These are phyloP conservation scores for Phytophthora pluvialis DNA, from an alignment of 352 stramenopile species.

Conservation along the genomic window DNA sequence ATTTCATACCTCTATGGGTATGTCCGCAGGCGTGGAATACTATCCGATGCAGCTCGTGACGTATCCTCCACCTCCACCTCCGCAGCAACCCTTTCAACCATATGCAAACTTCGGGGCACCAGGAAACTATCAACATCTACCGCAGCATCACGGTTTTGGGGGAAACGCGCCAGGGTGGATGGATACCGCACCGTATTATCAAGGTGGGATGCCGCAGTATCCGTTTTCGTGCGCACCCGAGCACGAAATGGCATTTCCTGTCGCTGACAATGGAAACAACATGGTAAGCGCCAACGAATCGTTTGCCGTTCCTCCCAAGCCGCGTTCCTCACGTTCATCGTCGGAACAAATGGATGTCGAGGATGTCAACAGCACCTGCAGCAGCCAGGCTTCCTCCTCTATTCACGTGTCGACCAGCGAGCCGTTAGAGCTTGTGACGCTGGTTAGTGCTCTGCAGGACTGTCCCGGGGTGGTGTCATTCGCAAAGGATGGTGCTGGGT, in stretches of 20 bases:
- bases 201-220: conserved; percentile 30
- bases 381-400: conserved; percentile 30
- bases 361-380: conserved; percentile 33
- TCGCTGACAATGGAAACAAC: conserved; percentile 18
- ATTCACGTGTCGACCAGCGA: conserved; percentile 60
- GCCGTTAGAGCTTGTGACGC: conserved; percentile 51
- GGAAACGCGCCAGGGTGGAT: conserved; percentile 33
- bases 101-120: conserved; percentile 27
- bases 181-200: conserved; percentile 34
- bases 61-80: conserved; percentile 30
- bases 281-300: not conserved
- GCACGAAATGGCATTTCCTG: conserved; percentile 32
- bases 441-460: conserved; percentile 55
- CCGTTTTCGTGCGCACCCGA: conserved; percentile 30
- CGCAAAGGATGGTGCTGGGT: conserved; percentile 41
- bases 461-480: conserved; percentile 64
- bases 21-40: conserved; percentile 29
- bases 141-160: conserved; percentile 35
- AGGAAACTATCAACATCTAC: conserved; percentile 29
- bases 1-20: conserved; percentile 21
- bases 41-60: conserved; percentile 38
- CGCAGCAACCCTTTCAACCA: conserved; percentile 31
- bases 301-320: conserved; percentile 16
- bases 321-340: conserved; percentile 15
- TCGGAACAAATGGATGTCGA: conserved; percentile 36